These are phyloP conservation scores for Hemileccinum rubropunctum DNA, from an alignment of 768 basidiomycete species.

Conservation along the genomic window DNA sequence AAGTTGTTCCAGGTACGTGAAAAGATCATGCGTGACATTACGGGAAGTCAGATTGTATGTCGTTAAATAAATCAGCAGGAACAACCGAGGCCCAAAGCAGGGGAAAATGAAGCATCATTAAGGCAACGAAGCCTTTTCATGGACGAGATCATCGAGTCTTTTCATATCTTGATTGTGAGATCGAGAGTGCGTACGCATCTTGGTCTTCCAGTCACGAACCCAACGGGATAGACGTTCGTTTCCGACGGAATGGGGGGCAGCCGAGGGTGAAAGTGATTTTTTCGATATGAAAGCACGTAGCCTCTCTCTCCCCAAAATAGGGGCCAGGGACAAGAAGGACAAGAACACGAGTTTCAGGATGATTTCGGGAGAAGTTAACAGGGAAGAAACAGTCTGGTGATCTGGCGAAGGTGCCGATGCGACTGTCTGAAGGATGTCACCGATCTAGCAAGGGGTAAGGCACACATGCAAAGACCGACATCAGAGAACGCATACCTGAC, in stretches of 20 bases:
- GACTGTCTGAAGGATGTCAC: constrained; percentile 83
- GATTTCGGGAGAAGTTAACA: constrained; percentile 82
- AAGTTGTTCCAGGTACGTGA: constrained; percentile 15
- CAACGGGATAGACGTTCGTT: constrained; percentile 46
- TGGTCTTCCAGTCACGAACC: constrained; percentile 68
- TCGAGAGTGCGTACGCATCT: constrained; percentile 53
- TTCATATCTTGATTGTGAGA: constrained; percentile 47
- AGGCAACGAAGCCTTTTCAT: constrained; percentile 47
- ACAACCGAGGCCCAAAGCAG: constrained; percentile 8
- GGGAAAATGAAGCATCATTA: constrained; percentile 18
- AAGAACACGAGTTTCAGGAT: constrained; percentile 81
- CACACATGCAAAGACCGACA: constrained; percentile 13
- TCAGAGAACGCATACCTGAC: constrained; percentile 54
- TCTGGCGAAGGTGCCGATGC: constrained; percentile 68
- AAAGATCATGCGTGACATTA: constrained; percentile 23
- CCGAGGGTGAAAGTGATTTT: constrained; percentile 22
- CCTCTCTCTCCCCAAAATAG: constrained; percentile 73
- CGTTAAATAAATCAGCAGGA: constrained; percentile 21
- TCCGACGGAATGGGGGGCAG: constrained; percentile 14
- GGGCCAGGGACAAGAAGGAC: constrained; percentile 81
- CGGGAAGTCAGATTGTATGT: constrained; percentile 13
- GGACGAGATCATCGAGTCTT: constrained; percentile 49
- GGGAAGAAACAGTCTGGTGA: constrained; percentile 75
- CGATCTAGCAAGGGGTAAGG: constrained; percentile 51
- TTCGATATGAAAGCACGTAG: constrained; percentile 55